Base-by-base conservation (phyloP, 768 basidiomycete species). In the Leucosporidium scottii region DNA sequence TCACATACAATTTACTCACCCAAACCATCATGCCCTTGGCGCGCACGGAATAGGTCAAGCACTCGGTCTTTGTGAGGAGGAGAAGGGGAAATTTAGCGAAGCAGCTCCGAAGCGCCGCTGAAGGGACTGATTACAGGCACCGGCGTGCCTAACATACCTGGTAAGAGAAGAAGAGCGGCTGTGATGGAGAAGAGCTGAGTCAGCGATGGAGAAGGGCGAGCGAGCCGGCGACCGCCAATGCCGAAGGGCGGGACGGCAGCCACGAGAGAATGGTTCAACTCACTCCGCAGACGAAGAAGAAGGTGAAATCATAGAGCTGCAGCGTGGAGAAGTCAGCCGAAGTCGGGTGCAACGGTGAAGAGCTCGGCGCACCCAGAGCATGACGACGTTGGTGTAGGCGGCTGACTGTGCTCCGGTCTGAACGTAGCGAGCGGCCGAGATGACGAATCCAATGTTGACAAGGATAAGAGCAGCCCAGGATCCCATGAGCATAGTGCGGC, bases 31-130 rank as follows among this genome's bases (percentile, higher is more conserved):
- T 61, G 1, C 79, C 79, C 67, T 80, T 80, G 53, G 74, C 75
- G 17, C 79, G 74, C 70, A 79, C 76, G 3, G 78, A 76, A 73
- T 73, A 79, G 2, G 78, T 77, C 64, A 78, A 76, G 31, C 79
- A 75, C 56, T 80, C 79, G 65, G 78, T 76, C 5, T 34, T 4
- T 34, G 10, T n/a, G 34, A 34, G 34, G 34, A 34, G n/a, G n/a
- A n/a, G n/a, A n/a, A n/a, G n/a, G n/a, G n/a, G n/a, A n/a, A n/a
- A n/a, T n/a, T n/a, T n/a, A n/a, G n/a, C n/a, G n/a, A n/a, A n/a
- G n/a, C n/a, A n/a, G n/a, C n/a, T n/a, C n/a, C n/a, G n/a, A n/a
- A n/a, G n/a, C n/a, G n/a, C n/a, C n/a, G n/a, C n/a, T n/a, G n/a
- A n/a, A n/a, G n/a, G n/a, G n/a, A n/a, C n/a, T n/a, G n/a, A n/a